A percentile compares a stretch with the other conserved stretches of the same genome.
These are phyloP conservation scores for Begonia masoniana DNA, from an alignment of 306 rosid species.

Conservation along the genomic window DNA sequence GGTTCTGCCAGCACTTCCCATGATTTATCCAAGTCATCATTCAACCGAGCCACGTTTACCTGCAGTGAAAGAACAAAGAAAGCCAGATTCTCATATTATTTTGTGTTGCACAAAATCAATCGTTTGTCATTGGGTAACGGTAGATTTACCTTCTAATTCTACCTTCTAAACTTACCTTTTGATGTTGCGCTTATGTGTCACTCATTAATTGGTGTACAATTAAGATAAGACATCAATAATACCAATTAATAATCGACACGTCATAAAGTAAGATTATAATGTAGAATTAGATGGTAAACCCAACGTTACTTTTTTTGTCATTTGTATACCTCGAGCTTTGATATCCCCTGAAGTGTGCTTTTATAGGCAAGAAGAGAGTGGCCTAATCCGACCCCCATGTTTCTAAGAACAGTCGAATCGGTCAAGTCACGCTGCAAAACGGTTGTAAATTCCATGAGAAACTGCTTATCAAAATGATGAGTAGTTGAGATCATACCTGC, in stretches of 20 bases:
- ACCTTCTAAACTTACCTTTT: too few species aligned
- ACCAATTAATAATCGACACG: too few species aligned
- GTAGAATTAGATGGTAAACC: too few species aligned
- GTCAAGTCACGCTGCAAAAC: constrained; percentile 64
- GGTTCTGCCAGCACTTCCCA: constrained; percentile 99
- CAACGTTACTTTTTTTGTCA: too few species aligned
- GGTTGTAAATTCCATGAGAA: neutral
- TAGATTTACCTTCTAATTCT: too few species aligned
- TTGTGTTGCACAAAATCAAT: too few species aligned
- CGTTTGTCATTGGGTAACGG: too few species aligned
- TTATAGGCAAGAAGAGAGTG: constrained; percentile 87
- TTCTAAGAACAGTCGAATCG: constrained; percentile 90
- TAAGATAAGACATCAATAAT: too few species aligned
- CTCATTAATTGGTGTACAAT: too few species aligned
- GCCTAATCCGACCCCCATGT: constrained; percentile 79
- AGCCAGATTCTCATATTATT: too few species aligned
- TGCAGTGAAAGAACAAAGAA: constrained; percentile 6
- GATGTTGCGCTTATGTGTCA: too few species aligned
- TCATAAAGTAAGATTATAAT: too few species aligned
- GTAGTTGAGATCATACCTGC: constrained; percentile 41
- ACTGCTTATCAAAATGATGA: neutral
- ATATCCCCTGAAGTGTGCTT: constrained; percentile 72
- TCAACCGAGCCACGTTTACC: constrained; percentile 68
- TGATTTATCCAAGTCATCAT: constrained; percentile 64
- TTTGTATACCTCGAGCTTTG: constrained; percentile 65